phyloP scores from a whole-genome alignment of 257 asterid species.

The Ballota nigra region DNA sequence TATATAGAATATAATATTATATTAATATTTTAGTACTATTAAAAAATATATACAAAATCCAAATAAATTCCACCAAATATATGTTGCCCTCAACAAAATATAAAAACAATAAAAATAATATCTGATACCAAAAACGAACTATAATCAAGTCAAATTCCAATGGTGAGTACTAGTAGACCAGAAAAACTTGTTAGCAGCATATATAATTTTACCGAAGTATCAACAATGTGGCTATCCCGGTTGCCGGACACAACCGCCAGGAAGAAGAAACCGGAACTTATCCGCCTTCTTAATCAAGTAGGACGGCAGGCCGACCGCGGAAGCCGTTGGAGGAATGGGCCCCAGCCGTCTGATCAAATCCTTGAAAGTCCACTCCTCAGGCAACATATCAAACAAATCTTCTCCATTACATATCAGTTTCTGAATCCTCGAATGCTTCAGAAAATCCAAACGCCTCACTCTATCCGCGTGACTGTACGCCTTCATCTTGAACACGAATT shows the following conservation, averaged over 20 bases:
- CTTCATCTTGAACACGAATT: not conserved
- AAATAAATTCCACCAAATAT: no score
- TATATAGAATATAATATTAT: no score
- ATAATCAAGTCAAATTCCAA: no score
- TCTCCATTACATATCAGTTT: not conserved
- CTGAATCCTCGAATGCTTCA: not conserved
- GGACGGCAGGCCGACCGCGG: not conserved
- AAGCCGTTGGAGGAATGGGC: not conserved
- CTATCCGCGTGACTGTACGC: not conserved
- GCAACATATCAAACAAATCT: not conserved
- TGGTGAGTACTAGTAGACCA: no score
- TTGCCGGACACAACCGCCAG: not conserved
- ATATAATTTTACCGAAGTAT: no score
- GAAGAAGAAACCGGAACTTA: not conserved
- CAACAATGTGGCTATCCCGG: not conserved
- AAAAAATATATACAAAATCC: no score
- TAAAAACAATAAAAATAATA: no score
- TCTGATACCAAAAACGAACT: no score
- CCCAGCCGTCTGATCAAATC: not conserved
- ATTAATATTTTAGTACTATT: no score
- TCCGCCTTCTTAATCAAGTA: not conserved
- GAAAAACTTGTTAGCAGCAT: no score
- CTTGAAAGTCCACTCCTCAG: not conserved
- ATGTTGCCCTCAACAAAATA: no score
- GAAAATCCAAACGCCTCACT: not conserved